Base-by-base conservation (phyloP, 305 asterid genomes). In the Fraxinus paxiana region DNA sequence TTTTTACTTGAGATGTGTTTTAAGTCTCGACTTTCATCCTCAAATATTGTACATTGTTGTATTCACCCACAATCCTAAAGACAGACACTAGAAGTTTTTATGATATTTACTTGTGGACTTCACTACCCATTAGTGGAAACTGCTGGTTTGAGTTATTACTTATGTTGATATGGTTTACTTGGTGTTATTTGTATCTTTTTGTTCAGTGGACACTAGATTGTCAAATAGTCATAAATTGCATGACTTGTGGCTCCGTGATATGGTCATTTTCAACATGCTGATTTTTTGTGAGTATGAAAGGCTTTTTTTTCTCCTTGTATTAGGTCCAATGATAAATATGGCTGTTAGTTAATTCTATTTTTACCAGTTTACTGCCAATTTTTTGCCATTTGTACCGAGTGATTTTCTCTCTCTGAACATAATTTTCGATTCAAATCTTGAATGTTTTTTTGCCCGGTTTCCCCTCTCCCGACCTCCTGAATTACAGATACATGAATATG, bases 401-500 rank as follows among this genome's bases (percentile, higher is more conserved):
- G 37, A 28, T 26, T 65, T 12, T 65, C 72, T 63, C 33, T 63
- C 73, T 61, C 15, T 61, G n/a, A 61, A 61, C 31, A 7, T 61
- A 61, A 61, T 61, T 61, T 59, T 61, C 70, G 4, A 33, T 30
- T 22, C 34, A 80, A 79, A 33, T 17, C 43, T 59, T 48, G 73
- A 43, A 7, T 10, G 26, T 38, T 13, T 35, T 22, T 24, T 17
- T 76, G 56, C 77, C 33, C 22, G 41, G 34, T 75, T 33, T 76
- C 77, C 51, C 31, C 54, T 65, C 76, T 37, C 4, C 67, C n/a
- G 71, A 75, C 51, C 31, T 48, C 61, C 34, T 72, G 73, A 28
- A 71, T 56, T 83, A 22, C n/a, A 65, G 77, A 38, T 76, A 67
- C 30, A n/a, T 43, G 37, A 78, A 61, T 71, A 83, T 73, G 79